Evolutionary conservation across 352 stramenopile species (phyloP), one percentile per base, ranked within the genome.

Genomic region (Pilasporangium apinafurcum): DNA sequence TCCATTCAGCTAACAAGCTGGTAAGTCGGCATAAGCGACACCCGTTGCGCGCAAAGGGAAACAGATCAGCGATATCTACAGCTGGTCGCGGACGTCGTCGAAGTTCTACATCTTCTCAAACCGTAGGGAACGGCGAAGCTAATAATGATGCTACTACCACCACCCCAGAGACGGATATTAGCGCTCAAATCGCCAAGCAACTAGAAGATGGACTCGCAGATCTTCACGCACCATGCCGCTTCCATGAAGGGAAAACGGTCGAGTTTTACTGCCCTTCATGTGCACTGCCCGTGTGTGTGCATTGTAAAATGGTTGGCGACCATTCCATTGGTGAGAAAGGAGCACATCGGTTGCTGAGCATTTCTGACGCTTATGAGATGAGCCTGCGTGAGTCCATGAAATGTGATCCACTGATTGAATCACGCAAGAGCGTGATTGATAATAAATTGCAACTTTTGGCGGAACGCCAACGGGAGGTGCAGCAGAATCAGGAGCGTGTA

Each of bases 1-100:
- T 88, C 6, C 77, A 92, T 48, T 86, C 72, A 10, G 75, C 80
- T 4, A 92, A 92, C 59, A 92, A 89, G 27, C 63, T 92, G 29
- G 77, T 83, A 14, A 65, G 74, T 27, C 69, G 78, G 9, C 80
- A 92, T 45, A 79, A 73, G 39, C 69, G 77, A 18, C 62, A 55
- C 8, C 55, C 69, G 9, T 36, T 79, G n/a, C 29, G 29, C 0
- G 21, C 32, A 18, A 43, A 35, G 14, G 9, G 18, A 29, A 63
- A 35, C 27, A 59, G 53, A 38, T 43, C 14, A 21, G 59, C 42
- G n/a, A 21, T 26, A 14, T n/a, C 61, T 18, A 51, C 31, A 10
- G 50, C 43, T 14, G 45, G 26, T 40, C 51, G 51, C 24, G 48
- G 37, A 32, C 67, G 65, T 22, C 73, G 69, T 31, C 52, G 56